A percentile compares a stretch with the other conserved stretches of the same genome.
These are phyloP conservation scores for Tricholoma flavovirens DNA, from an alignment of 768 basidiomycete species.

Conservation along the genomic window DNA sequence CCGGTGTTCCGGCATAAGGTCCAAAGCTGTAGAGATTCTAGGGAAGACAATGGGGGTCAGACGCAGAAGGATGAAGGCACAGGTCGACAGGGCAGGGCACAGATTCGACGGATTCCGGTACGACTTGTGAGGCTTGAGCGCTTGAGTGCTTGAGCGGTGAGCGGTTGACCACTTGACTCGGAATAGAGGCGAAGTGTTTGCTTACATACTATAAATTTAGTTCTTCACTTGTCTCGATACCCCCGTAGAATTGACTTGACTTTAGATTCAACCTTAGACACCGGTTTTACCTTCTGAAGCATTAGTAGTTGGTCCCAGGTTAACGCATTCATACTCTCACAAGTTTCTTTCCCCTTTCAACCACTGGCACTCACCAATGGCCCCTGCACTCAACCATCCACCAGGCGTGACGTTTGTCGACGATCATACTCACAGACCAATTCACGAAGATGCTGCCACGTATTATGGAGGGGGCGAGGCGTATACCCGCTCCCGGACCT, in stretches of 20 bases:
- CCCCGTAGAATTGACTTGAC: not conserved
- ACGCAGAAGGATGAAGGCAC: too few species aligned
- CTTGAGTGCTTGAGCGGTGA: too few species aligned
- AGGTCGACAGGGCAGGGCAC: too few species aligned
- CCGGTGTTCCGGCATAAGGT: not conserved
- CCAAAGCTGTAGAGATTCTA: not conserved
- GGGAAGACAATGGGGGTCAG: not conserved
- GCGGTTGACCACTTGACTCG: too few species aligned
- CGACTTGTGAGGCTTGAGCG: too few species aligned
- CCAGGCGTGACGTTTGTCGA: constrained; percentile 62
- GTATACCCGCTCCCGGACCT: constrained; percentile 80
- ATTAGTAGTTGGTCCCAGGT: too few species aligned
- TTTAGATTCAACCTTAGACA: not conserved
- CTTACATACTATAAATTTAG: too few species aligned
- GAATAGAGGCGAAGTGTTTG: too few species aligned
- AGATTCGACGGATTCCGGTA: too few species aligned
- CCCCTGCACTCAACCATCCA: constrained; percentile 61
- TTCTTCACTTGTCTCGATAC: not conserved
- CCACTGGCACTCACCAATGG: constrained; percentile 54
- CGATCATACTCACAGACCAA: constrained; percentile 42
- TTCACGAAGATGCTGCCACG: constrained; percentile 64
- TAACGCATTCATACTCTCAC: too few species aligned
- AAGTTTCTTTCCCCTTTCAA: not conserved
- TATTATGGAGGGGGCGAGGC: constrained; percentile 83
- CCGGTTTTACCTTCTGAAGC: not conserved